Base-by-base conservation (phyloP, 2,329 filamentous ascomycete genomes). In the Cercospora brassicicola region DNA sequence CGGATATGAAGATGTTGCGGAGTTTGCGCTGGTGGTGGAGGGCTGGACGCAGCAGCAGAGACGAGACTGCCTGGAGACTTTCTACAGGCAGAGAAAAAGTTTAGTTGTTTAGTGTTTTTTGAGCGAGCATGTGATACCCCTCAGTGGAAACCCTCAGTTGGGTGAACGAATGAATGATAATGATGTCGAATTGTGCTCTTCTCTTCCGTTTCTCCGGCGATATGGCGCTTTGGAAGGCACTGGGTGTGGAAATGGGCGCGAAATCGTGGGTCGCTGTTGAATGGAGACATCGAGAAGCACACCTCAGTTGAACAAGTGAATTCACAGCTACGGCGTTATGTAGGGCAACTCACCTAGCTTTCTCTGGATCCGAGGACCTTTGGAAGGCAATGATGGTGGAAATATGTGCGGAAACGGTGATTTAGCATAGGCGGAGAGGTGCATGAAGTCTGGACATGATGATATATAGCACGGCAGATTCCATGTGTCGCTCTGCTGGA, bases 21-120 rank as follows among this genome's bases (percentile, higher is more conserved):
- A 95, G 69, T 98, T 98, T 84, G 95, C 94, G 3, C 82, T 97
- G 42, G 88, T 93, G 13, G 94, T 98, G 2, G 95, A 98, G 79
- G 87, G 89, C 13, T 96, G 93, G 92, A 96, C 91, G 56, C 91
- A 94, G 78, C 91, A 91, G 75, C 86, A 95, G 81, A 83, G 94
- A 75, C 86, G 91, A 69, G 89, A 90, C 72, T 94, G 88, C 78
- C 82, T 98, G 28, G 91, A 96, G 66, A 83, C 82, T 2, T 98
- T 97, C 79, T 98, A 98, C 82, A 81, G 83, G 70, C 84, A 84
- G 71, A 85, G 88, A 7, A 33, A 57, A 51, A 51, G 45, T 23
- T 51, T 51, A 23, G 20, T 51, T 51, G 20, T 51, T 51, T 23
- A 51, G 45, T 23, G 45, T 13, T 26, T 20, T 11, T 51, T 11